These are phyloP conservation scores for Arxiozyma slooffiae DNA, from an alignment of 1,139 yeast genomes.

Conservation along the genomic window DNA sequence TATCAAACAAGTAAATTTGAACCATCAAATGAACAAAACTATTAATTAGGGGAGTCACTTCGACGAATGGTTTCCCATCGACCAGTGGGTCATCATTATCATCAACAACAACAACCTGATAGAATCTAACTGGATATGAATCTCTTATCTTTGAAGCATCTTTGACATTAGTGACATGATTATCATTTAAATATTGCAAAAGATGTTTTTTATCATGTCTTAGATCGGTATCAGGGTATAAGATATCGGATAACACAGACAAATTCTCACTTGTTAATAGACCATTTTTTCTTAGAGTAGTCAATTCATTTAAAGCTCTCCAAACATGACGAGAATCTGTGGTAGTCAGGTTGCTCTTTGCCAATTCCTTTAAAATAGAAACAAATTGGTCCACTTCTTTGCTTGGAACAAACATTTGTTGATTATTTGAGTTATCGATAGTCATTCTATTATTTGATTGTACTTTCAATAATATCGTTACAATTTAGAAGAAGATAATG, in stretches of 20 bases:
- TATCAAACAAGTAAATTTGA: constrained; percentile 67
- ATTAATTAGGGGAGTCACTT: constrained; percentile 66
- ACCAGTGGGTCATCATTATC: not conserved
- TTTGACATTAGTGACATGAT: constrained; percentile 28
- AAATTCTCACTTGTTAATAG: constrained; percentile 44
- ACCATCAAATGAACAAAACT: constrained; percentile 69
- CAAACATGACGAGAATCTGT: constrained; percentile 83
- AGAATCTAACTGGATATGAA: constrained; percentile 28
- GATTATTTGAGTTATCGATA: not conserved
- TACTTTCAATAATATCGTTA: too few relatives aligned
- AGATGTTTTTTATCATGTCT: constrained; percentile 35
- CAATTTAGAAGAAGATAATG: too few relatives aligned
- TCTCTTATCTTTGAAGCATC: constrained; percentile 27
- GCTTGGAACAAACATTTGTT: constrained; percentile 15
- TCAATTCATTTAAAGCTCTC: constrained; percentile 76
- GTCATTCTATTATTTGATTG: not conserved
- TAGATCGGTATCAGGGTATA: constrained; percentile 42
- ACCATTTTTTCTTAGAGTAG: constrained; percentile 53
- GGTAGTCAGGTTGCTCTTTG: constrained; percentile 58
- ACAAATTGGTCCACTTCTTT: constrained; percentile 26
- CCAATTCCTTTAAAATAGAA: constrained; percentile 27
- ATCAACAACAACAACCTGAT: constrained; percentile 21
- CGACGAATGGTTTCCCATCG: constrained; percentile 15
- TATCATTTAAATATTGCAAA: constrained; percentile 34
- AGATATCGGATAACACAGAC: constrained; percentile 41